Base-by-base conservation (phyloP, 805 yeast species). In the Schizosaccharomyces octosporus region DNA sequence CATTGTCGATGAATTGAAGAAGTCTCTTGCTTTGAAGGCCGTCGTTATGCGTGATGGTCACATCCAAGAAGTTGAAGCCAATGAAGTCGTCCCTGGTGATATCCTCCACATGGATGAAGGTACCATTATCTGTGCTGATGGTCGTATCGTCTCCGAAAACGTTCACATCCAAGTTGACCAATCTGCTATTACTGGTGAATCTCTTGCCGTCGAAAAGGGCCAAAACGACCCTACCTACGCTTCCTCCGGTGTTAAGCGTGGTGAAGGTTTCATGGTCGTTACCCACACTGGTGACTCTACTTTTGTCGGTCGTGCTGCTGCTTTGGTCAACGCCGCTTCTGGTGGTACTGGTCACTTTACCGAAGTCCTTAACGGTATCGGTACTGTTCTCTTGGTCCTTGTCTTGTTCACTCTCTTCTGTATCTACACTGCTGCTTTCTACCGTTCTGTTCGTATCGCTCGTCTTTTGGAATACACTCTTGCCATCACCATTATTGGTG, bases 111-210 rank as follows among this genome's bases (percentile, higher is more conserved):
- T 87, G 72, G 95, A 87, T 77, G 95, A 87, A 71, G 95, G 95
- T 82, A 78, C 83, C 66, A 90, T 87, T 69, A 82, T 87, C 70
- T 93, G 95, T 70, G 87, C 95, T 64, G 95, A 87, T 76, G 95
- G 95, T 76, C 81, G 93, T 75, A 75, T 87, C 66, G 85, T 87
- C 64, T 79, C 93, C 67, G 93, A 85, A 73, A 93, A 83, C 70
- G 79, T 84, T 73, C 81, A 83, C 78, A 77, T 88, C 69, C 95
- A 88, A 77, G 83, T 87, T 71, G 96, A 88, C 78, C 95, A 88
- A 78, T 87, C 96, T 70, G 95, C 95, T 70, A 83, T 88, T 72
- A 88, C 97, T 71, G 97, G 97, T 82, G 97, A 88, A 79, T 88
- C 96, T 65, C 77, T 88, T 68, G 95, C 96, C 72, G 95, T 85